Evolutionary conservation across 1,139 yeast genomes (phyloP), one percentile per base, ranked within the genome.

Genomic region (Protomyces inundatus): DNA sequence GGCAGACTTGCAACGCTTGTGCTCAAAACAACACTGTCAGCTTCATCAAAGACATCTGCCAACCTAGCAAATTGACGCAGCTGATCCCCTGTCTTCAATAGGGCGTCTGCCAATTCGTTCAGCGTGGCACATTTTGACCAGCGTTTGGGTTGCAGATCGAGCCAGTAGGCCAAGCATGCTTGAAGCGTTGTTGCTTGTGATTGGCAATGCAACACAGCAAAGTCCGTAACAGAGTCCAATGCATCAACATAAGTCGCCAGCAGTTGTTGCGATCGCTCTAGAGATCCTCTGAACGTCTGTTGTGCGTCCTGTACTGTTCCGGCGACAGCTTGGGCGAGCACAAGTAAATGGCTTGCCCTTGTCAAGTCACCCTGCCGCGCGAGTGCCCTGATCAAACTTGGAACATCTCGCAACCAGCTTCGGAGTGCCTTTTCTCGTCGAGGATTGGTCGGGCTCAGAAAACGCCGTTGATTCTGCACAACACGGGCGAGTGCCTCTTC

Each of bases 111-210:
- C 16, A 58, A 36, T 10, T 40, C 48, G 33, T 33, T 33, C 6
- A 58, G 35, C 23, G 34, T 34, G 6, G 9, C 14, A n/a, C 56
- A 52, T 12, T 33, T 5, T 2, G 30, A 14, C 14, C 40, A 34
- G n/a, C 14, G 9, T 3, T 16, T 34, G n/a, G 36, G 35, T 14
- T 52, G 55, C 40, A 58, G 42, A 34, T 35, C 16, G 30, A 58
- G 56, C 45, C 53, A 58, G 33, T 58, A 40, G 35, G n/a, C 39
- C n/a, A 58, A 35, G 23, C 62, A 58, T 9, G 55, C 33, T 40
- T 14, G 9, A 6, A 55, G 62, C 6, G 45, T 33, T 3, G 55
- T 50, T 6, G 62, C 39, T 12, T 51, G 52, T 4, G 52, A 33
- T 6, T 55, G 42, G 39, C 62, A 51, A 4, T 55, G 32, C 30